Evolutionary conservation across 768 basidiomycete genomes (phyloP).

Genomic region (Mycena albidolilacea): DNA sequence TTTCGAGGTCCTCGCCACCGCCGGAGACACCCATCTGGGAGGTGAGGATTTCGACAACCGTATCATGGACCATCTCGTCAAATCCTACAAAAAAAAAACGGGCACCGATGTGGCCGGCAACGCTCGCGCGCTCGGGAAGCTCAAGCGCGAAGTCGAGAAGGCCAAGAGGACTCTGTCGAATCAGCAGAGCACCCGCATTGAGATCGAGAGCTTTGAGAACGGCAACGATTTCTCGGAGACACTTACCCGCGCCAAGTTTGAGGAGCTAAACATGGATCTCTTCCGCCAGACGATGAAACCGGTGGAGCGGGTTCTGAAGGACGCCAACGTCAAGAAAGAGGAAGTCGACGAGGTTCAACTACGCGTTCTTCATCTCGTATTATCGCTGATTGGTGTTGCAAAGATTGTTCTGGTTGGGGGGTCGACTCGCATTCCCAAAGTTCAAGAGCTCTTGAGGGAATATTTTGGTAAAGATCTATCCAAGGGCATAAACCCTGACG

Average conservation of each 20-base stretch:
- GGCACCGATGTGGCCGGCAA: constrained; percentile 73
- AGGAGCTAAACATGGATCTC: constrained; percentile 87
- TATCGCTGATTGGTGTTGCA: constrained; percentile 1
- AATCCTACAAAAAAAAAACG: constrained; percentile 78
- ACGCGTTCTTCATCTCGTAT: not conserved
- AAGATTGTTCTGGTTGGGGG: constrained; percentile 70
- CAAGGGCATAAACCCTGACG: constrained; percentile 79
- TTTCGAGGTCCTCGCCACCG: constrained; percentile 80
- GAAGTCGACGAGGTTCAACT: constrained; percentile 74
- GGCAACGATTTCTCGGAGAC: constrained; percentile 88
- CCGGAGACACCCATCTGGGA: constrained; percentile 81
- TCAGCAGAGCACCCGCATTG: constrained; percentile 65
- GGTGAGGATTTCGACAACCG: constrained; percentile 85
- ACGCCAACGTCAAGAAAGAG: constrained; percentile 84
- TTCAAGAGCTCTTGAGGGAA: constrained; percentile 76
- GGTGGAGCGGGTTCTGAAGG: constrained; percentile 87
- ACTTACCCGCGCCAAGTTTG: constrained; percentile 87
- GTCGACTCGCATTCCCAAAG: constrained; percentile 80
- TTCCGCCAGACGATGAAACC: constrained; percentile 91
- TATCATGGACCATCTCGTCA: constrained; percentile 79
- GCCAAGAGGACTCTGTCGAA: constrained; percentile 79
- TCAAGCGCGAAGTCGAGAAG: constrained; percentile 80
- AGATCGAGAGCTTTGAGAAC: constrained; percentile 77
- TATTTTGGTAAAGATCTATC: constrained; percentile 80
- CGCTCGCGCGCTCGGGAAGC: constrained; percentile 76